Evolutionary conservation across 208 protist genomes (phyloP), one percentile per base, ranked within the genome.

Genomic region (Herpetomonas tarakana): DNA sequence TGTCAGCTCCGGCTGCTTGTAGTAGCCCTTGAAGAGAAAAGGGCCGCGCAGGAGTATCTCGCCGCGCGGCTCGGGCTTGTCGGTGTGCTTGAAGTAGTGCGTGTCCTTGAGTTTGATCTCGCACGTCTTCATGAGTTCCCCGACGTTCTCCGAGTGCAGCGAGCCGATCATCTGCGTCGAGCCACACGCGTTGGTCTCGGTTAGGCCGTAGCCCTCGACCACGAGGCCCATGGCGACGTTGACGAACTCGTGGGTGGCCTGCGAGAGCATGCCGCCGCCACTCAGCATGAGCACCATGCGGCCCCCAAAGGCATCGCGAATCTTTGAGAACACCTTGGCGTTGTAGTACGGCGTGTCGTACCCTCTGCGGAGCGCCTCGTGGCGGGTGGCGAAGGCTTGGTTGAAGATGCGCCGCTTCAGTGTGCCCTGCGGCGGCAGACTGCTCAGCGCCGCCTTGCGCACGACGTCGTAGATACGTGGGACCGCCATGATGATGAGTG

Each of bases 81-180:
- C 81, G 2, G 77, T 83, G 71, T 92, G 83, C 52, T 83, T 85
- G 70, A 76, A 91, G 16, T 83, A 58, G 2, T 91, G 83, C 14
- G 94, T 90, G 68, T 97, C 91, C 1, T 83, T 78, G 0, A 99
- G 76, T 70, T 94, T 91, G 31, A 99, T 24, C 67, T 98, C 88
- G 55, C 65, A 67, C 4, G 62, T 63, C 46, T 87, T 76, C 16
- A 97, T 27, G 2, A 86, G 39, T 52, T 82, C 71, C 1, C 90
- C 91, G 19, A 93, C 86, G 28, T 71, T 79, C 35, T 82, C 74
- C 55, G 77, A 87, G 22, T 78, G 59, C 21, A 88, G 64, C 65
- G 92, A 86, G 19, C 83, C 76, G 1, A 53, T 62, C 38, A 68
- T 64, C 61, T 91, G 82, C 45, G 92, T 83, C 31, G 52, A 54